Conservation (phyloP, 768 basidiomycete genomes). For the Lepiota venenata region DNA sequence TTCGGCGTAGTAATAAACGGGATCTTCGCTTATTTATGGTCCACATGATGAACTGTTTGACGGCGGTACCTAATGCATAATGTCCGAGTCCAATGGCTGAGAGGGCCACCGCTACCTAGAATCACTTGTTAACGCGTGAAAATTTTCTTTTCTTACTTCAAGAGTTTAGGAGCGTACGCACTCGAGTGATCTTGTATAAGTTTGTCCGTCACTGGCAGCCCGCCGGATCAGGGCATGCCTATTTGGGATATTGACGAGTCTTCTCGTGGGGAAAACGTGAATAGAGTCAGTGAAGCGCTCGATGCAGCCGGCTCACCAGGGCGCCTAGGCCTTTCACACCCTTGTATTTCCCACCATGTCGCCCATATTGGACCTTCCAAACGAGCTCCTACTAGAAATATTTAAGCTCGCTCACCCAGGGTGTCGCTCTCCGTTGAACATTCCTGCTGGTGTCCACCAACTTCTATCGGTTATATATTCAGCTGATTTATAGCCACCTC, state of each 20-base stretch:
- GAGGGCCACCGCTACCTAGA: too few species aligned
- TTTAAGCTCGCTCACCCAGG: not conserved
- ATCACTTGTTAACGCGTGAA: too few species aligned
- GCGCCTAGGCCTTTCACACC: not conserved
- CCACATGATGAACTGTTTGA: constrained; percentile 1
- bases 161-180: too few species aligned
- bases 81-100: too few species aligned
- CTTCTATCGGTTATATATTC: constrained; percentile 4
- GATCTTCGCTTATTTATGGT: not conserved
- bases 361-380: constrained; percentile 1
- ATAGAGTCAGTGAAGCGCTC: not conserved
- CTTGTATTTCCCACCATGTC: not conserved
- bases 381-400: constrained; percentile 10
- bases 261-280: too few species aligned
- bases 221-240: too few species aligned
- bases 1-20: constrained; percentile 1
- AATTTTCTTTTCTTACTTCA: too few species aligned
- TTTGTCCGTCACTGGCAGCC: too few species aligned
- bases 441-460: constrained; percentile 5
- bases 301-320: not conserved
- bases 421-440: not conserved
- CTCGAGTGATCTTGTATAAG: too few species aligned
- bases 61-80: not conserved
- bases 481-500: constrained; percentile 8
- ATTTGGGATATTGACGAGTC: too few species aligned